A percentile compares a stretch with the other conserved stretches of the same genome.
Conservation (phyloP, 169 alveolate genomes). For the Neospora caninum region DNA sequence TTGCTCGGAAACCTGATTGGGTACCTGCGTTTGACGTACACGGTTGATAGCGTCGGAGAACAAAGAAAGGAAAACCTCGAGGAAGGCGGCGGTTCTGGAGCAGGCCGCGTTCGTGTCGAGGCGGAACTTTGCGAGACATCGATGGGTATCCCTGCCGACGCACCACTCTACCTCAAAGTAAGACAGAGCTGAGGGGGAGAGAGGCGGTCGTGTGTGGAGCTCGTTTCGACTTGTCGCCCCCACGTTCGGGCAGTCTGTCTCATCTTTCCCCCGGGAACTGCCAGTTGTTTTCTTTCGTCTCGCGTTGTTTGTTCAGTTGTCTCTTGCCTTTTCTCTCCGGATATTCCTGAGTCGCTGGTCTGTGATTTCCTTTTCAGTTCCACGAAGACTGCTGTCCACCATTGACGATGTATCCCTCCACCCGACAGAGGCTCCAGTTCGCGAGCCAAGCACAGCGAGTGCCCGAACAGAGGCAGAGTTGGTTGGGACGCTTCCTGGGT, state of each 20-base stretch:
- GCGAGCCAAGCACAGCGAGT: not conserved
- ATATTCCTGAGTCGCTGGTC: no score
- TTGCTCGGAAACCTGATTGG: not conserved
- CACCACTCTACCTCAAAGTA: not conserved
- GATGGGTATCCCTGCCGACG: not conserved
- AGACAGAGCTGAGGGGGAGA: not conserved
- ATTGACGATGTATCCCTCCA: not conserved
- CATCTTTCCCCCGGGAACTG: no score
- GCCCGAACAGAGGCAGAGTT: not conserved
- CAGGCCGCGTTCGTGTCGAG: not conserved
- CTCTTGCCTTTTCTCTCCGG: no score
- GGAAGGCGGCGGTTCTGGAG: not conserved
- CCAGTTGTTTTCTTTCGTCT: no score
- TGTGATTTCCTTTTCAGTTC: not conserved
- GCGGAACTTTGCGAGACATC: not conserved
- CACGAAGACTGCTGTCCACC: conserved; percentile 39
- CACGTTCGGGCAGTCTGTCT: no score
- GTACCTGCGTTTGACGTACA: not conserved
- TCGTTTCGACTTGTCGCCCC: no score
- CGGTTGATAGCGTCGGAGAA: not conserved
- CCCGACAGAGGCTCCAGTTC: not conserved
- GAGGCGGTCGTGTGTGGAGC: no score
- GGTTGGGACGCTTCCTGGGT: not conserved
- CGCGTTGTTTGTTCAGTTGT: no score
- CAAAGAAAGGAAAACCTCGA: not conserved